These are phyloP conservation scores for Penicillium manginii DNA, from an alignment of 495 filamentous ascomycete genomes.

Conservation along the genomic window DNA sequence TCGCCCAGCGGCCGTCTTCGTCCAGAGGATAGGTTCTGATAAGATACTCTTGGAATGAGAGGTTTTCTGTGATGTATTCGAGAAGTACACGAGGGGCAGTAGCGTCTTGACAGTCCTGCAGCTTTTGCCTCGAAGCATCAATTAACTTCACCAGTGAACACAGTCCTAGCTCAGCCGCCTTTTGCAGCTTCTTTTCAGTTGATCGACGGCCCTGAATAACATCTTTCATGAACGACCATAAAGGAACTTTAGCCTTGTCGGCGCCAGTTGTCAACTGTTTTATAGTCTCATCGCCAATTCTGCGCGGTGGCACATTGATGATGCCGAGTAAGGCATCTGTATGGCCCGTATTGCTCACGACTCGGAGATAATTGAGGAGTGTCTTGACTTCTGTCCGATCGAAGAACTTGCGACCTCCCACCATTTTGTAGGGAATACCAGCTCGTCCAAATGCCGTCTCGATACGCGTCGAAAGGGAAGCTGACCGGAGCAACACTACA, in stretches of 20 bases:
- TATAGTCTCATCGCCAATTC: constrained; percentile 81
- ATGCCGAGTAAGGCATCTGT: constrained; percentile 86
- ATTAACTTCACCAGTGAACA: constrained; percentile 65
- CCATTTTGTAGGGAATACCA: constrained; percentile 92
- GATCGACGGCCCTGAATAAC: constrained; percentile 70
- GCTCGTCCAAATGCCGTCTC: constrained; percentile 83
- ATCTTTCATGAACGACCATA: constrained; percentile 76
- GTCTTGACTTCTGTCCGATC: constrained; percentile 90
- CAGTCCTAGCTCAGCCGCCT: constrained; percentile 66
- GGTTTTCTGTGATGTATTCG: constrained; percentile 70
- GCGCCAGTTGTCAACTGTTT: constrained; percentile 77
- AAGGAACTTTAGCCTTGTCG: constrained; percentile 60
- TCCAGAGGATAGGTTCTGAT: constrained; percentile 71
- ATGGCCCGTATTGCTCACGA: constrained; percentile 83
- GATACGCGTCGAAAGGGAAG: constrained; percentile 79
- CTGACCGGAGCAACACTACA: constrained; percentile 84
- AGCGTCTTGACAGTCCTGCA: constrained; percentile 52
- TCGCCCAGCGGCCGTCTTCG: constrained; percentile 84
- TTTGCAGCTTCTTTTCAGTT: constrained; percentile 69
- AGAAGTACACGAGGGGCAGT: constrained; percentile 71
- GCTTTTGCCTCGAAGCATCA: constrained; percentile 59
- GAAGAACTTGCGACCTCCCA: constrained; percentile 90
- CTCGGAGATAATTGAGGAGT: constrained; percentile 84
- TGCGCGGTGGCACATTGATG: constrained; percentile 81
- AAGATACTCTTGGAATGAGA: constrained; percentile 75